Evolutionary conservation across 805 yeast genomes (phyloP), one percentile per base, ranked within the genome.

Genomic region (Sugiyamaella chiloensis): DNA sequence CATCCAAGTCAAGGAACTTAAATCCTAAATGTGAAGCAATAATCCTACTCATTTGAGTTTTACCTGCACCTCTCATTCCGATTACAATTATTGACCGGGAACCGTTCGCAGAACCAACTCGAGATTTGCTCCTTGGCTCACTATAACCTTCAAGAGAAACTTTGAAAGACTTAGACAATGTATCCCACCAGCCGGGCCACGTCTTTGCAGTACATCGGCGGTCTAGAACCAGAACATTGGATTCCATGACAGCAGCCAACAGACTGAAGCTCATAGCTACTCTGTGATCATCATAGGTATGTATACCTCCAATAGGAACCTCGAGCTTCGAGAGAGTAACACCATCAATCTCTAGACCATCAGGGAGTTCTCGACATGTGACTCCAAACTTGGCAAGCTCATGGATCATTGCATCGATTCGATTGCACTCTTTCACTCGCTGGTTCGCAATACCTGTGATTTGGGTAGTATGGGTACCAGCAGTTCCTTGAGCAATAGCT

Each of bases 101-200:
- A 32, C 72, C 76, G 52, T 51, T 32, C 8, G 57, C 47, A 20
- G 56, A 51, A 7, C 30, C 26, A 12, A 16, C 14, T 19, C 29
- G 12, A 16, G 55, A n/a, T 42, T 48, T 52, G 21, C 19, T 42
- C 24, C 45, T 39, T 1, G 46, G 42, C 4, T 36, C 40, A 19
- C 47, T 24, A 57, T 73, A 73, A 21, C 99, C 99, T 59, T 81
- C 85, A 30, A 93, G 66, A 8, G 66, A 59, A 21, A 79, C 84
- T 17, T 80, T 76, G 58, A 93, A 79, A 41, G 75, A 68, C 42
- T 85, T 76, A 62, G 82, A 89, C 53, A 93, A 72, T 29, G 82
- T 77, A 68, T 93, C 99, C 99, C 99, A 93, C 99, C 99, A 93
- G 31, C 97, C 98, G 17, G 99, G 99, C 99, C 99, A 93, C 0